Conservation (phyloP, 345 rosid genomes). For the Citrus glauca region DNA sequence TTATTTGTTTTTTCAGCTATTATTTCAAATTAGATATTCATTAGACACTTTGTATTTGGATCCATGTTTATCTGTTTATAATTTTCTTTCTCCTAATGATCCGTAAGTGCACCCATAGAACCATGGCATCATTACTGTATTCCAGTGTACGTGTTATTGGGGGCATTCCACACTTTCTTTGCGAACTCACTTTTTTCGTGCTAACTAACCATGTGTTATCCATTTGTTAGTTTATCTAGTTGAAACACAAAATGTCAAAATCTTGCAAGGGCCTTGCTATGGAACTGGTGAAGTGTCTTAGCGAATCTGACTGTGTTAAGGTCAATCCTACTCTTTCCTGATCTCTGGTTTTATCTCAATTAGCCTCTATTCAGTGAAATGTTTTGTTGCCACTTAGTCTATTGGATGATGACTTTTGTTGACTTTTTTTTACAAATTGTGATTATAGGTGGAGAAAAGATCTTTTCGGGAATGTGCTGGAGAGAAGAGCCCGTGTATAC, state of each 20-base stretch:
- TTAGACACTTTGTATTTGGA: neutral
- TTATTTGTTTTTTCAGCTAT: neutral
- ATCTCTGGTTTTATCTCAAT: neutral
- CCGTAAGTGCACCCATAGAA: neutral
- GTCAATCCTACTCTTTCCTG: constrained; percentile 21
- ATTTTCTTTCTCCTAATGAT: neutral
- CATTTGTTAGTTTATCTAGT: neutral
- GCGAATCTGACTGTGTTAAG: constrained; percentile 84
- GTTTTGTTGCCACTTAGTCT: neutral
- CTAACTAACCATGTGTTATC: neutral
- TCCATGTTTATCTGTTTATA: neutral
- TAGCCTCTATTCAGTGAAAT: neutral
- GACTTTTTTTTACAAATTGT: neutral
- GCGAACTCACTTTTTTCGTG: neutral
- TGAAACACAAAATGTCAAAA: constrained; percentile 56
- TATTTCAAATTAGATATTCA: neutral
- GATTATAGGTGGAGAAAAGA: constrained; percentile 61
- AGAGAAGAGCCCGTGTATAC: constrained; percentile 75
- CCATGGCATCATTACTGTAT: neutral
- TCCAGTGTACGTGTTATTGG: neutral
- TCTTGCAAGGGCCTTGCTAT: constrained; percentile 94
- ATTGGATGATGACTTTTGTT: neutral
- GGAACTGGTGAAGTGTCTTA: constrained; percentile 93
- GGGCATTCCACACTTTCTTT: neutral
- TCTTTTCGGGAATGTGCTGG: constrained; percentile 81